Evolutionary conservation across 805 yeast species (phyloP), one percentile per base, ranked within the genome.

Genomic region (Saccharomycopsis sp.): DNA sequence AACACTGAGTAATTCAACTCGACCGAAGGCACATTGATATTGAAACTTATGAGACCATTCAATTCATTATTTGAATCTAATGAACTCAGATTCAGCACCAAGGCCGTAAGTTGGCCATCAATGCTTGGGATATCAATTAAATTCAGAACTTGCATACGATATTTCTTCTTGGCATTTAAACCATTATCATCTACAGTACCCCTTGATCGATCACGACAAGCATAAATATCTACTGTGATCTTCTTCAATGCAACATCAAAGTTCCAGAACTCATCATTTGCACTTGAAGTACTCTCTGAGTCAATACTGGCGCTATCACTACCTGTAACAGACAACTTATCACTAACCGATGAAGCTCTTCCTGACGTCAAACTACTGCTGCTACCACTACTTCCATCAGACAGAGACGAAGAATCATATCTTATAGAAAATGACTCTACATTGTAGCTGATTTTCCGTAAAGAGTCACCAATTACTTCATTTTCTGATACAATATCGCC

Each of bases 1-100:
- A 75, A 74, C 15, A 76, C 64, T 2, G 80, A 76, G 51, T 73
- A 69, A 3, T 75, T 64, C 2, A 69, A 61, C 29, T 72, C 74
- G 8, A 71, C 29, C 17, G 65, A 68, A 9, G 67, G 65, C 14
- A 69, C 61, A 19, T 66, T 64, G 56, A 68, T 59, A 34, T 67
- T 66, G 1, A 74, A 53, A 1, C 59, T 12, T 12, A 53, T 47
- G 17, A 47, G 20, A 15, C 17, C 25, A 8, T 25, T 52, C 19
- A 24, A 25, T 3, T 15, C 15, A 23, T 24, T 19, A 25, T 23
- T 29, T 5, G 38, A 12, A 12, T n/a, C n/a, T n/a, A n/a, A n/a
- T n/a, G 12, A 7, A 29, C 38, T 29, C 38, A 29, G 5, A 12
- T 44, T 12, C 22, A 19, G 49, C 20, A 44, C 8, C 25, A 23